Conservation (phyloP, 139 green algal species). For the Dunaliella primolecta region DNA sequence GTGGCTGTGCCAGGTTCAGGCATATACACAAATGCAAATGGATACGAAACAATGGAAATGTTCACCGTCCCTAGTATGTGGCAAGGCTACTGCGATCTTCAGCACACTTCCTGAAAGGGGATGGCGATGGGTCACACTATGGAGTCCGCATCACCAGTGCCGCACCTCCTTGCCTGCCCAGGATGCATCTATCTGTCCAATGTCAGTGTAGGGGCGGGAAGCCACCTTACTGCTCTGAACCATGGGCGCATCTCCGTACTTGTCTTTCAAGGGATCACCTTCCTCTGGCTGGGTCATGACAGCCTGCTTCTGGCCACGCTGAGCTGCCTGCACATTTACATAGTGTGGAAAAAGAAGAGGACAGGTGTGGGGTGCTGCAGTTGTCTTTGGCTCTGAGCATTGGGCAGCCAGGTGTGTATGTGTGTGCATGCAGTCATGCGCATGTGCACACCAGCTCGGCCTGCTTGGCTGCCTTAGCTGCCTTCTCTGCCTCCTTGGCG, state of each 20-base stretch:
- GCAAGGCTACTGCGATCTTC: no score
- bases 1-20: no score
- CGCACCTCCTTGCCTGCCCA: not conserved
- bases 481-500: constrained; percentile 30
- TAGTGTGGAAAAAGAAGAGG: not conserved
- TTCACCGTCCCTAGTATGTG: no score
- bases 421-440: not conserved
- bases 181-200: not conserved
- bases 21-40: no score
- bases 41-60: no score
- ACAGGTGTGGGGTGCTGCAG: no score
- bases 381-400: no score
- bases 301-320: constrained; percentile 64
- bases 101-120: no score
- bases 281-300: constrained; percentile 62
- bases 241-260: constrained; percentile 86
- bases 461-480: constrained; percentile 25
- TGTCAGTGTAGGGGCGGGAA: not conserved
- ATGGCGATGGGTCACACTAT: no score
- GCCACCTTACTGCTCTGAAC: constrained; percentile 66
- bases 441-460: constrained; percentile 18
- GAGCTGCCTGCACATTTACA: constrained; percentile 37
- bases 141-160: no score
- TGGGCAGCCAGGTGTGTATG: not conserved
- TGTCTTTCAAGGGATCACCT: constrained; percentile 79